Conservation (phyloP, 2,329 filamentous ascomycete genomes). For the Dactylellina drechsleri region DNA sequence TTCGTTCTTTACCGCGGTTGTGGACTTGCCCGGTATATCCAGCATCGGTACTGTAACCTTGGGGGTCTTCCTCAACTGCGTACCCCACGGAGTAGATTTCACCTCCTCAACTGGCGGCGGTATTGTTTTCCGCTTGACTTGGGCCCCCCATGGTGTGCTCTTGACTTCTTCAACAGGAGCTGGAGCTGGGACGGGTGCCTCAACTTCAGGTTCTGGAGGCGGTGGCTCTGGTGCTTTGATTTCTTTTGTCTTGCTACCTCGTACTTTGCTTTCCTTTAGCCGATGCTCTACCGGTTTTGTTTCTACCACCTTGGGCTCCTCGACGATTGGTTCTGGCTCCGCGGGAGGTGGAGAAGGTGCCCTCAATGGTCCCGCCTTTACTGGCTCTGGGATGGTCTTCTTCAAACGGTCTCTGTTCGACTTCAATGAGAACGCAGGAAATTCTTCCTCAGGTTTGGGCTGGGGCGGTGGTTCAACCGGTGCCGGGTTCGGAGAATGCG, state of each 20-base stretch:
- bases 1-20: slow-evolving; percentile 27
- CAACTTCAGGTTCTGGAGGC: slow-evolving; percentile 9
- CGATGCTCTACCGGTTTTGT: not conserved
- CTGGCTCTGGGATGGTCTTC: not conserved
- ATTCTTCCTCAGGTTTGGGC: slow-evolving; percentile 26
- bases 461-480: slow-evolving; percentile 15
- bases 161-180: slow-evolving; percentile 38
- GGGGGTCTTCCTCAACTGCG: slow-evolving; percentile 23
- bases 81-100: slow-evolving; percentile 21
- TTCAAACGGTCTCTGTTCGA: slow-evolving; percentile 41
- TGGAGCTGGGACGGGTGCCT: slow-evolving; percentile 22
- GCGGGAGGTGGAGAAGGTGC: slow-evolving; percentile 15
- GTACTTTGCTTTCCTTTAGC: not conserved
- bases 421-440: slow-evolving; percentile 29
- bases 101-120: slow-evolving; percentile 26
- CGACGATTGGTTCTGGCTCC: slow-evolving; percentile 17
- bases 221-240: not conserved
- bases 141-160: slow-evolving; percentile 35
- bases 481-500: slow-evolving; percentile 48
- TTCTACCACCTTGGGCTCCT: slow-evolving; percentile 10
- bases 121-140: slow-evolving; percentile 30
- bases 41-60: slow-evolving; percentile 22
- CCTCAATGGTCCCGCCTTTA: slow-evolving; percentile 25
- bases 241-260: slow-evolving; percentile 10
- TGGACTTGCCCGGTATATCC: slow-evolving; percentile 28